Evolutionary conservation across 2,329 filamentous ascomycete genomes (phyloP).

Genomic region (Fusarium tuaranense): DNA sequence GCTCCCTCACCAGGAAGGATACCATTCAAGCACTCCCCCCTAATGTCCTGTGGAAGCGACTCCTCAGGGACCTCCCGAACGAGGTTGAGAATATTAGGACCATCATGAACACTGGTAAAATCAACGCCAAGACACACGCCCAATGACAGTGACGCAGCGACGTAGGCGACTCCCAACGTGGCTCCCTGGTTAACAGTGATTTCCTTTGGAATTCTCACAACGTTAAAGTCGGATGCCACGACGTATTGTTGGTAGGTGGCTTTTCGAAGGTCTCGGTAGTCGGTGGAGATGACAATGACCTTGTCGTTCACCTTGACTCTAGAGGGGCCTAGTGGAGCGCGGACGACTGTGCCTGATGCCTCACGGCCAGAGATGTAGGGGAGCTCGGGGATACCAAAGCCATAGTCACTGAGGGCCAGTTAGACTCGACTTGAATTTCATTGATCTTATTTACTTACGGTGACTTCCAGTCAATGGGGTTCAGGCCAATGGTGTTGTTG

Average conservation of each 20-base stretch:
- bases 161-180: slow-evolving; percentile 77
- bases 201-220: slow-evolving; percentile 68
- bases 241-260: slow-evolving; percentile 79
- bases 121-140: slow-evolving; percentile 78
- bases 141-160: slow-evolving; percentile 74
- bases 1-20: slow-evolving; percentile 66
- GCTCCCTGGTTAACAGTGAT: slow-evolving; percentile 67
- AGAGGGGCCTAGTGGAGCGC: slow-evolving; percentile 50
- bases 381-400: slow-evolving; percentile 75
- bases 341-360: slow-evolving; percentile 73
- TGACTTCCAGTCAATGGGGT: slow-evolving; percentile 82
- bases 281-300: slow-evolving; percentile 76
- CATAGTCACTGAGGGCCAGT: slow-evolving; percentile 67
- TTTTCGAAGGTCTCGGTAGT: slow-evolving; percentile 79
- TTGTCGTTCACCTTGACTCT: slow-evolving; percentile 69
- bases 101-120: slow-evolving; percentile 63
- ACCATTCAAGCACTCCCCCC: slow-evolving; percentile 70
- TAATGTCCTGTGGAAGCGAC: slow-evolving; percentile 69
- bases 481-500: slow-evolving; percentile 74
- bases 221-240: slow-evolving; percentile 73
- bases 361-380: slow-evolving; percentile 79
- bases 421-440: neutral
- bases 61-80: slow-evolving; percentile 60
- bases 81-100: slow-evolving; percentile 69
- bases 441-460: slow-evolving; percentile 62